These are phyloP conservation scores for Salisapilia sapeloensis DNA, from an alignment of 352 stramenopile species.

Conservation along the genomic window DNA sequence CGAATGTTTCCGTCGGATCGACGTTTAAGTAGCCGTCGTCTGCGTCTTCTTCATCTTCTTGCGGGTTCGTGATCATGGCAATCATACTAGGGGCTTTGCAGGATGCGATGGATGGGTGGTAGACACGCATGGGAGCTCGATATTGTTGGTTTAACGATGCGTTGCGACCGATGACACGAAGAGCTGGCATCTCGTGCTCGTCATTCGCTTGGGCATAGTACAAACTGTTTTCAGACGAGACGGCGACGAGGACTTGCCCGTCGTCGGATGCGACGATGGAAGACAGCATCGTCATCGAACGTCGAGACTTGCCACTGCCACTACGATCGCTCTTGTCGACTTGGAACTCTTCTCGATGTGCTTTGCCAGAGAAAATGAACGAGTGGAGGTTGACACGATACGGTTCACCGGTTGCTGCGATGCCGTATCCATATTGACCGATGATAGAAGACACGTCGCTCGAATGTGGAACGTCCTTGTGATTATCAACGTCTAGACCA, in stretches of 20 bases:
- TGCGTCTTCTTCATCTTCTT: constrained; percentile 17
- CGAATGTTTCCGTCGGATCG: constrained; percentile 44
- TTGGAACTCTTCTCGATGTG: constrained; percentile 32
- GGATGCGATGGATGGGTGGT: constrained; percentile 14
- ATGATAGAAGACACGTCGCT: constrained; percentile 41
- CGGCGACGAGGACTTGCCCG: constrained; percentile 28
- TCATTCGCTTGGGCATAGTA: constrained; percentile 38
- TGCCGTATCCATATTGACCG: constrained; percentile 44
- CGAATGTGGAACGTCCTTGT: constrained; percentile 38
- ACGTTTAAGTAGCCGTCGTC: constrained; percentile 53
- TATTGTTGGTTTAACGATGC: constrained; percentile 42
- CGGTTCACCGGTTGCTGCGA: constrained; percentile 38
- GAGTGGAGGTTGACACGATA: constrained; percentile 40
- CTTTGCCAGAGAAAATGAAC: constrained; percentile 3
- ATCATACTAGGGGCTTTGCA: constrained; percentile 18
- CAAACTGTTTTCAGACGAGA: constrained; percentile 54
- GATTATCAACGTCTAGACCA: constrained; percentile 18
- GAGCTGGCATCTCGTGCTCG: constrained; percentile 3
- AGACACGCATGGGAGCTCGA: constrained; percentile 60
- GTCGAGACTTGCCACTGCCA: constrained; percentile 40
- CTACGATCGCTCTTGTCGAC: constrained; percentile 42
- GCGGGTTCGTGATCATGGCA: constrained; percentile 49
- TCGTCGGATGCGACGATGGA: constrained; percentile 50
- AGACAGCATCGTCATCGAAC: constrained; percentile 51
- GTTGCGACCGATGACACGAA: constrained; percentile 54